Conservation (phyloP, 139 green algal species). For the Ettlia oleoabundans region DNA sequence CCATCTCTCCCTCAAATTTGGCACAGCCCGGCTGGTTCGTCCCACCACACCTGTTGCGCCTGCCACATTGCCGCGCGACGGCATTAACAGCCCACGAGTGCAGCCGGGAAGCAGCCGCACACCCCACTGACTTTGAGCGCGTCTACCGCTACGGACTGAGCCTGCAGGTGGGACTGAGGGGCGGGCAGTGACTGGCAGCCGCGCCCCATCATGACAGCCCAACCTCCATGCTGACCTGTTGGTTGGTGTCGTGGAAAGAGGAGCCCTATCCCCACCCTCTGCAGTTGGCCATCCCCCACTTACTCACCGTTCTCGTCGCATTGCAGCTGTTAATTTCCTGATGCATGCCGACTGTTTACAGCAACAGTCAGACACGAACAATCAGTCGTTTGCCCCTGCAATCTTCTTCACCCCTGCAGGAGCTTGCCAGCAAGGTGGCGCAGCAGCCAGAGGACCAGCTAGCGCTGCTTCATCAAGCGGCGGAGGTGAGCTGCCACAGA, state of each 20-base stretch:
- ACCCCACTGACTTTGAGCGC: constrained; percentile 54
- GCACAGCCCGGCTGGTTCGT: constrained; percentile 20
- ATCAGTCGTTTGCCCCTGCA: neutral
- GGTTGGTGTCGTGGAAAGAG: too few species aligned
- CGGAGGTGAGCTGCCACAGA: constrained; percentile 25
- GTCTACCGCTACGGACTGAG: constrained; percentile 77
- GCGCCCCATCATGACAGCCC: too few species aligned
- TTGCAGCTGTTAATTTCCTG: too few species aligned
- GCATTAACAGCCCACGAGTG: constrained; percentile 62
- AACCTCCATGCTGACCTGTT: too few species aligned
- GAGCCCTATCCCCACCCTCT: too few species aligned
- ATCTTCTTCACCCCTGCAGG: constrained; percentile 42
- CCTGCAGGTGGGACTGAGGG: too few species aligned
- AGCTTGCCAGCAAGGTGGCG: constrained; percentile 52
- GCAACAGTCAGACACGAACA: too few species aligned
- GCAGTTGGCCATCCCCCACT: too few species aligned
- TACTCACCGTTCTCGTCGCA: too few species aligned
- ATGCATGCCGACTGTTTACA: too few species aligned
- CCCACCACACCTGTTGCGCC: constrained; percentile 29
- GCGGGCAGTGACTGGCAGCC: too few species aligned
- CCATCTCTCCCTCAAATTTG: neutral
- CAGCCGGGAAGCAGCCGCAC: neutral
- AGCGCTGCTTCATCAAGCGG: constrained; percentile 46
- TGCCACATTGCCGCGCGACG: constrained; percentile 53
- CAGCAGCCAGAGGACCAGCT: constrained; percentile 36